Percentiles rank a stretch among this genome's conserved stretches.
Conservation (phyloP, 495 filamentous ascomycete genomes). For the Cetradonia linearis region DNA sequence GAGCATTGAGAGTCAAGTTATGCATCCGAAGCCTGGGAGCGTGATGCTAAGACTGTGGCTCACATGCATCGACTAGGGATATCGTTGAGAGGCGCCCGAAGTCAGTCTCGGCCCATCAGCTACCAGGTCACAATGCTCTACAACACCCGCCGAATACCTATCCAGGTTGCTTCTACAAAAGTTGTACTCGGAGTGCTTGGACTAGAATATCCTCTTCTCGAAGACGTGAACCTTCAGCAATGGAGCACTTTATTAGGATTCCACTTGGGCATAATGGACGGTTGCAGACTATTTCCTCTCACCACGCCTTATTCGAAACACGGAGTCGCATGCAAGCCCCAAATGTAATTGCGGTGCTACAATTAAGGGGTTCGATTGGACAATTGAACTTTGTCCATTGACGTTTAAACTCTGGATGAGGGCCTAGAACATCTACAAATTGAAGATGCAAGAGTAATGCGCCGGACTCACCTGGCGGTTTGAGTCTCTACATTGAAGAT, state of each 20-base stretch:
- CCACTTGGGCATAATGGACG: not conserved
- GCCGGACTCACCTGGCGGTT: not conserved
- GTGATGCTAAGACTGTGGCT: not conserved
- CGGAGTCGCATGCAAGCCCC: not conserved
- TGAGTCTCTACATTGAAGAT: not conserved
- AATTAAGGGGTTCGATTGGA: not conserved
- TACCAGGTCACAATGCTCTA: not conserved
- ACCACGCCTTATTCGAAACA: not conserved
- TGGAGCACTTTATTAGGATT: not conserved
- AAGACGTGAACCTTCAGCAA: not conserved
- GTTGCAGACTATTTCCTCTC: not conserved
- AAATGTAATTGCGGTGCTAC: not conserved
- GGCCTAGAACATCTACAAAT: not conserved
- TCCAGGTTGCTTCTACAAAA: not conserved
- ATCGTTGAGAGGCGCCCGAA: not conserved
- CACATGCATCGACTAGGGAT: not conserved
- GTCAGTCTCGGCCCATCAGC: not conserved
- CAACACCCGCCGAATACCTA: not conserved
- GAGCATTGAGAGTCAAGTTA: not conserved
- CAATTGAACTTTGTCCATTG: not conserved
- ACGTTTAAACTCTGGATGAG: not conserved
- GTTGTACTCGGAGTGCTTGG: not conserved
- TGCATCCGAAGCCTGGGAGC: not conserved
- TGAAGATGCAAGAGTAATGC: not conserved
- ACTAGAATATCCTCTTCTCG: not conserved